These are phyloP conservation scores for Cardiospermum halicacabum DNA, from an alignment of 345 rosid genomes.

Conservation along the genomic window DNA sequence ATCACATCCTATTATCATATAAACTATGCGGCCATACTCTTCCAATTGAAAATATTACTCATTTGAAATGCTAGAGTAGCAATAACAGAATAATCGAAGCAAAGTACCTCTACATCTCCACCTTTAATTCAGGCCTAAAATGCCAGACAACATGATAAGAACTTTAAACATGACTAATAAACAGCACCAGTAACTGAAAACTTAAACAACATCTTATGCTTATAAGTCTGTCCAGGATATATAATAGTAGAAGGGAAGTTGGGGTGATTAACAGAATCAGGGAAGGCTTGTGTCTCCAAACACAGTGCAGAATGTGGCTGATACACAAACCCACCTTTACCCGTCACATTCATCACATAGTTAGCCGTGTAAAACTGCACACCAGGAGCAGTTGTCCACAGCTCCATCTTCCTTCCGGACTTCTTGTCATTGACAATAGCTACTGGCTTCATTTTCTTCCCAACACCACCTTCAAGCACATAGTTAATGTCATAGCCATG, in stretches of 20 bases:
- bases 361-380: constrained; percentile 78
- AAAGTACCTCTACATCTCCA: too few relatives aligned
- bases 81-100: not conserved
- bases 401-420: constrained; percentile 69
- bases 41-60: too few relatives aligned
- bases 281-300: constrained; percentile 83
- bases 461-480: constrained; percentile 37
- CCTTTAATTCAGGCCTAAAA: too few relatives aligned
- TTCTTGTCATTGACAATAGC: constrained; percentile 58
- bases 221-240: constrained; percentile 46
- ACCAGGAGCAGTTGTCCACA: constrained; percentile 64
- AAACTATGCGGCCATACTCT: too few relatives aligned
- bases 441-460: constrained; percentile 35
- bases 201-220: constrained; percentile 62
- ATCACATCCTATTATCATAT: too few relatives aligned
- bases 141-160: not conserved
- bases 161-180: not conserved
- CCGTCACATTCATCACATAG: constrained; percentile 39
- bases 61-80: too few relatives aligned
- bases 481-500: constrained; percentile 79
- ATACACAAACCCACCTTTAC: constrained; percentile 69
- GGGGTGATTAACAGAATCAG: constrained; percentile 67
- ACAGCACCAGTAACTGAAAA: constrained; percentile 31
- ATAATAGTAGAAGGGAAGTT: constrained; percentile 73
- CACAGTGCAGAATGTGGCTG: constrained; percentile 62